These are phyloP conservation scores for Pistacia vera DNA, from an alignment of 345 rosid genomes.

Conservation along the genomic window DNA sequence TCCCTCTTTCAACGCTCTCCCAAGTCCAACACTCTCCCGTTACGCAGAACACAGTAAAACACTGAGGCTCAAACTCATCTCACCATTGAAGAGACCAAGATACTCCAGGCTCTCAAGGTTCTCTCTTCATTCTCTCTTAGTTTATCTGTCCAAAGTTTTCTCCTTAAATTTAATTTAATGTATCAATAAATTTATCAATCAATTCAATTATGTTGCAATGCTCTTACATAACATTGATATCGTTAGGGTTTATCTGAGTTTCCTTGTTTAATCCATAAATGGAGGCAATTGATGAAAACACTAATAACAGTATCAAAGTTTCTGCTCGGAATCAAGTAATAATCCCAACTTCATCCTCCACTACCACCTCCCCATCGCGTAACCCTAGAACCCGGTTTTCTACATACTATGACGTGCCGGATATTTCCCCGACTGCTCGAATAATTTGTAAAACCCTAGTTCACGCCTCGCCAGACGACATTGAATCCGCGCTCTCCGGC, in stretches of 20 bases:
- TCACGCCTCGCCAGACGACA: conserved; percentile 27
- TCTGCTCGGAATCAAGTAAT: conserved; percentile 9
- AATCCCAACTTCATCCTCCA: conserved; percentile 15
- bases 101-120: neutral
- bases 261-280: neutral
- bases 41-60: too few relatives aligned
- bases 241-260: neutral
- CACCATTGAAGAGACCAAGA: too few relatives aligned
- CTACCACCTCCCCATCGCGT: conserved; percentile 2
- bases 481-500: conserved; percentile 43
- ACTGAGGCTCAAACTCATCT: too few relatives aligned
- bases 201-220: neutral
- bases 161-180: too few relatives aligned
- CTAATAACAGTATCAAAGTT: neutral
- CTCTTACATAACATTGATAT: neutral
- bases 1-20: too few relatives aligned
- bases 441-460: conserved; percentile 37
- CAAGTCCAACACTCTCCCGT: too few relatives aligned
- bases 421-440: conserved; percentile 36
- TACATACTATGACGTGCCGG: conserved; percentile 27
- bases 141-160: neutral
- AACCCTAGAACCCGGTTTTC: conserved; percentile 26
- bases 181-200: neutral
- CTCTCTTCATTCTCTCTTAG: neutral
- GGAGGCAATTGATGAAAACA: conserved; percentile 11